phyloP scores from a whole-genome alignment of 257 asterid species.

The Nicotiana paniculata region DNA sequence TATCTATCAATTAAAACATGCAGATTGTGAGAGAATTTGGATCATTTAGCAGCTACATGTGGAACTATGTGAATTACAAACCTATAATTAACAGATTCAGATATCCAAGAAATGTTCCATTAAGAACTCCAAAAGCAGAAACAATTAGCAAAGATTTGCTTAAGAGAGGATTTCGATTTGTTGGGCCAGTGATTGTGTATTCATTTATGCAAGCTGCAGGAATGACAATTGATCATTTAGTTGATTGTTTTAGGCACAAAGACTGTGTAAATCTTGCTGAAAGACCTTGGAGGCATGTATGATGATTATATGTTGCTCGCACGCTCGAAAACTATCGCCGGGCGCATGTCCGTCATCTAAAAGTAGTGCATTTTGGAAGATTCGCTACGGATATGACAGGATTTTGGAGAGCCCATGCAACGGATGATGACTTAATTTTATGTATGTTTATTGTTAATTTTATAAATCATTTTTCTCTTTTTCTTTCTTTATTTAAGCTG shows the following conservation, averaged over 20 bases:
- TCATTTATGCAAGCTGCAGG: conserved; percentile 94
- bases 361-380: too few species aligned
- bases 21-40: conserved; percentile 74
- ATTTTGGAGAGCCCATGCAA: too few species aligned
- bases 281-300: conserved; percentile 96
- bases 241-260: conserved; percentile 59
- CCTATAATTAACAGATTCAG: conserved; percentile 68
- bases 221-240: conserved; percentile 77
- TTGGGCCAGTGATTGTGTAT: conserved; percentile 83
- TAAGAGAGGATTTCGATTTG: conserved; percentile 75
- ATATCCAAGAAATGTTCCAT: conserved; percentile 69
- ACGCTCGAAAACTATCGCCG: fast-evolving
- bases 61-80: conserved; percentile 72
- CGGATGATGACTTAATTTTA: too few species aligned
- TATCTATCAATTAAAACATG: not conserved
- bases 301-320: not conserved
- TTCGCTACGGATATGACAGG: fast-evolving
- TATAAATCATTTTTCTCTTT: not conserved
- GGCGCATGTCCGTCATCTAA: fast-evolving
- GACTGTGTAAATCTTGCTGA: conserved; percentile 77
- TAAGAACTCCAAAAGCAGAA: conserved; percentile 86
- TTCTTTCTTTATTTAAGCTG: not conserved
- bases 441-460: too few species aligned
- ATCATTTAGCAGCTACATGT: conserved; percentile 74
- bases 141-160: conserved; percentile 70